Conservation (phyloP, 2,329 filamentous ascomycete species). For the Kalaharituber pfeilii region DNA sequence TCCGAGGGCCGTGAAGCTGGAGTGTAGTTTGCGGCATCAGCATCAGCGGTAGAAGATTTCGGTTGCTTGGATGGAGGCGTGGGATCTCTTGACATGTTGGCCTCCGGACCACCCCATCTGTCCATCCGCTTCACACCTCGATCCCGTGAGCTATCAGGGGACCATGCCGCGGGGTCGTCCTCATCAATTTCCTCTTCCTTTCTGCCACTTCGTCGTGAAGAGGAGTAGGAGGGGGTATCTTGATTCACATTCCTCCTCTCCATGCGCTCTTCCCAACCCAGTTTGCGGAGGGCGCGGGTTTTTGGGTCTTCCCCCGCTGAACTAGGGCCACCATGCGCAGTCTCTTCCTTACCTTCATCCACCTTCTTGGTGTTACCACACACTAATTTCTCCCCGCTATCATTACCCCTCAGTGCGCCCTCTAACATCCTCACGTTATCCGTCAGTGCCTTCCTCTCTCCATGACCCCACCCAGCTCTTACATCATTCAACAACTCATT, state of each 20-base stretch:
- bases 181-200: neutral
- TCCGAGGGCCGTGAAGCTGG: too few species aligned
- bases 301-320: too few species aligned
- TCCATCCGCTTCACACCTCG: neutral
- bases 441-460: slow-evolving; percentile 7
- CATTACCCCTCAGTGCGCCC: too few species aligned
- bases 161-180: neutral
- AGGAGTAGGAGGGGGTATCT: too few species aligned
- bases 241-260: too few species aligned
- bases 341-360: neutral
- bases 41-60: too few species aligned
- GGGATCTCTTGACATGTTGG: neutral
- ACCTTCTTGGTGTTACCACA: too few species aligned
- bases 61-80: neutral
- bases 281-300: too few species aligned
- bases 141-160: neutral
- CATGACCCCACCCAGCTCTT: slow-evolving; percentile 7
- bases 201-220: too few species aligned
- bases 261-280: too few species aligned
- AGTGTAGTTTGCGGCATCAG: too few species aligned
- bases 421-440: neutral
- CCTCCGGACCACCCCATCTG: neutral
- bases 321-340: neutral
- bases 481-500: slow-evolving; percentile 2
- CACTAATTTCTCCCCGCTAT: too few species aligned